phyloP scores from a whole-genome alignment of 441 rosid species.

The Mallotus japonicus region DNA sequence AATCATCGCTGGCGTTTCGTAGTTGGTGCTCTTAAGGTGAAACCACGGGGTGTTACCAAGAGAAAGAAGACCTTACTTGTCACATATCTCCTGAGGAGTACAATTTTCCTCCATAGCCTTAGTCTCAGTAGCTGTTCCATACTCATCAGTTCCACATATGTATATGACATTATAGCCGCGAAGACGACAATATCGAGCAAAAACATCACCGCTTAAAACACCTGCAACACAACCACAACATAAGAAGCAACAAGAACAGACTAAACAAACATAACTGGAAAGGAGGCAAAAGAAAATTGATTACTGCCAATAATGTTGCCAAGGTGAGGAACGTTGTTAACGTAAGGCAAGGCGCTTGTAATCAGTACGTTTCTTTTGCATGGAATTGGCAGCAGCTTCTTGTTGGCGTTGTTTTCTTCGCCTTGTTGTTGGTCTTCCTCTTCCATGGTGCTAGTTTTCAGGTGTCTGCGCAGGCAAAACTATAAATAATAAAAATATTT shows the following conservation, averaged over 20 bases:
- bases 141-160: conserved; percentile 82
- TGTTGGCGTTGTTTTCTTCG: background rate
- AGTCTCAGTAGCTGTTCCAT: conserved; percentile 91
- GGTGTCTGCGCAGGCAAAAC: background rate
- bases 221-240: background rate
- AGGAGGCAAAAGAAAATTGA: background rate
- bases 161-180: conserved; percentile 65
- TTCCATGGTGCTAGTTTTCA: background rate
- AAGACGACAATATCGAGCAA: conserved; percentile 74
- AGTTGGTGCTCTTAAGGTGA: too few relatives aligned
- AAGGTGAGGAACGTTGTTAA: conserved; percentile 86
- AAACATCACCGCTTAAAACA: conserved; percentile 86
- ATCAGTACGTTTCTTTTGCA: conserved; percentile 74
- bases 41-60: too few relatives aligned
- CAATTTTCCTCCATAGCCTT: conserved; percentile 81
- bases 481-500: too few relatives aligned
- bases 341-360: conserved; percentile 81
- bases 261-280: background rate
- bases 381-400: conserved; percentile 55
- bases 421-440: conserved; percentile 1
- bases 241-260: background rate
- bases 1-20: too few relatives aligned
- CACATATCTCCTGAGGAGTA: conserved; percentile 68
- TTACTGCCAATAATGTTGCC: conserved; percentile 83
- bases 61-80: conserved; percentile 40